Evolutionary conservation across 108 stramenopile genomes (phyloP).

Genomic region (Epithemia pelagica): DNA sequence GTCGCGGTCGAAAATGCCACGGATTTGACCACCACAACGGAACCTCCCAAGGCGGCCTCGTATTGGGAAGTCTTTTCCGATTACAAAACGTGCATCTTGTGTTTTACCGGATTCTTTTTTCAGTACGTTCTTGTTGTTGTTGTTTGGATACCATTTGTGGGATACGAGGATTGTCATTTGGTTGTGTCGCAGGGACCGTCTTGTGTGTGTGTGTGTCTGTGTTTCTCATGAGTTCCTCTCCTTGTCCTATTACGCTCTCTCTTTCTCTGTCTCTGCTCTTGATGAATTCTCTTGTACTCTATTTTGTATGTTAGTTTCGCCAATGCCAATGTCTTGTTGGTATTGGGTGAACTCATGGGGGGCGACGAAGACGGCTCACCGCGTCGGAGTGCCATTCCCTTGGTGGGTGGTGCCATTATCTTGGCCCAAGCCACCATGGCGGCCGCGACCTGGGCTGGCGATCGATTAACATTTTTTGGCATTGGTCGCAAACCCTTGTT

Average conservation of each 20-base stretch:
- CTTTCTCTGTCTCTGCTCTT: no score
- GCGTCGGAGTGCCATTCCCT: constrained; percentile 66
- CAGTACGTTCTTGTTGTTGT: constrained; percentile 32
- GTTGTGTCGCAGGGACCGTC: no score
- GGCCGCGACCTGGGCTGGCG: constrained; percentile 56
- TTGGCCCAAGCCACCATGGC: constrained; percentile 80
- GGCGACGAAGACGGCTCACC: constrained; percentile 63
- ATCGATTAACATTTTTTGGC: constrained; percentile 49
- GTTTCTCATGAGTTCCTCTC: no score
- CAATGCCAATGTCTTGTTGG: constrained; percentile 82
- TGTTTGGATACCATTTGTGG: no score
- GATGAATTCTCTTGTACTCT: no score
- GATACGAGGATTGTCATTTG: not conserved
- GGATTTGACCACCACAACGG: not conserved
- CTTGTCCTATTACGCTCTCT: no score
- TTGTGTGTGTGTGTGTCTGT: no score
- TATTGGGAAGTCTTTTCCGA: constrained; percentile 74
- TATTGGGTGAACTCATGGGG: constrained; percentile 84
- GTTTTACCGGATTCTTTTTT: constrained; percentile 82
- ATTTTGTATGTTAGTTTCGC: constrained; percentile 52
- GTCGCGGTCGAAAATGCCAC: not conserved
- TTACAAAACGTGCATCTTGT: constrained; percentile 52
- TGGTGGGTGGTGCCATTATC: constrained; percentile 83
- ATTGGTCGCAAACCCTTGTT: constrained; percentile 75
- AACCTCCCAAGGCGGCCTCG: constrained; percentile 33